Base-by-base conservation (phyloP, 371 early-diverging fungal species). In the Encephalitozoon hellem region DNA sequence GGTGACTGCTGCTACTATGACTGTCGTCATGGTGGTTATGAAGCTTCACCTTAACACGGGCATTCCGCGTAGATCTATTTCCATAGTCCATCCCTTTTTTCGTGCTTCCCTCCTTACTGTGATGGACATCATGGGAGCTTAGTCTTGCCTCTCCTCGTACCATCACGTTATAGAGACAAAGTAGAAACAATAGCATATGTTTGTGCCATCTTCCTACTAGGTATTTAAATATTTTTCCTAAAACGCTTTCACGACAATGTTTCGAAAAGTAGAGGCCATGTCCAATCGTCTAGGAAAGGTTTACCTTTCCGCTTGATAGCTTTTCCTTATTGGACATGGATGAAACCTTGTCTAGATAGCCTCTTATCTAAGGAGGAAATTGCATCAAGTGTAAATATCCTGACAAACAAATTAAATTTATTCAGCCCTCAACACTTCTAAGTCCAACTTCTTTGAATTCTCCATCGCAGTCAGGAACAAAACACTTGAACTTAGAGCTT, bases 381-480 rank as follows among this genome's bases (percentile, higher is more conserved):
- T 32, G 28, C 55, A 30, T 54, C 28, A 54, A n/a, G 28, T 59
- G 8, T 32, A 59, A 59, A 32, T 38, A 59, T 59, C 49, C 49
- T 21, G 12, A 11, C 59, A 59, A 30, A 28, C 34, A 59, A 59
- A 59, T 34, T 59, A 59, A 34, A 30, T 59, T 59, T 59, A 59
- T 59, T 59, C 49, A 54, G 28, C 71, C 18, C 39, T 66, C 55
- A 51, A 63, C 43, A 21, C 32, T 18, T 12, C 39, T 34, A 8
- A 69, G 23, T 8, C 38, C 55, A n/a, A 71, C 63, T 66, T 84
- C 83, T 42, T 80, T 79, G 67, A 77, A 85, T 34, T 74, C 63
- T 21, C 70, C 76, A 52, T 52, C 45, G 15, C 63, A 59, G 23
- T 65, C 75, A 28, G 82, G 82, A 12, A 75, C 52, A 77, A 75